Conservation (phyloP, 768 basidiomycete species). For the Bullera alba region DNA sequence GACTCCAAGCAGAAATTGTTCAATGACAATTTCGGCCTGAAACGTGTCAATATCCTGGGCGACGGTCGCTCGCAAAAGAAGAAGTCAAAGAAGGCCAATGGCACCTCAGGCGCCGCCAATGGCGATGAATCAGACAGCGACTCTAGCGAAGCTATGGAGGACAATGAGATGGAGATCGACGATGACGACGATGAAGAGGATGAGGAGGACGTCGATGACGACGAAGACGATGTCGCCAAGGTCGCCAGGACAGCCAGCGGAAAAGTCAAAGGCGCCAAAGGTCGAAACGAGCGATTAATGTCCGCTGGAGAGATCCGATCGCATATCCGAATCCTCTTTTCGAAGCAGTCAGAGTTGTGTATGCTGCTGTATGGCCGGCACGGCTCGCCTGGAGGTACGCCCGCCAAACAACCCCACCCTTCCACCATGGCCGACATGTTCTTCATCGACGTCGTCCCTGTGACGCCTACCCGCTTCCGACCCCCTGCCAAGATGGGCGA, state of each 20-base stretch:
- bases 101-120: slow-evolving; percentile 3
- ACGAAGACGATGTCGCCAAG: slow-evolving; percentile 47
- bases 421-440: slow-evolving; percentile 72
- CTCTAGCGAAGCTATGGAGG: slow-evolving; percentile 43
- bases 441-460: slow-evolving; percentile 85
- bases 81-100: slow-evolving; percentile 1
- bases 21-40: slow-evolving; percentile 53
- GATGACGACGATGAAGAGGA: slow-evolving; percentile 53
- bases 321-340: slow-evolving; percentile 81
- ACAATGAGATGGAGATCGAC: slow-evolving; percentile 41
- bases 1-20: slow-evolving; percentile 66
- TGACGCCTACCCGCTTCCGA: slow-evolving; percentile 90
- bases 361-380: slow-evolving; percentile 86
- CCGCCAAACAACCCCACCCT: not conserved
- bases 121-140: slow-evolving; percentile 43
- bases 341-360: slow-evolving; percentile 73
- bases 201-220: slow-evolving; percentile 54
- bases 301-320: slow-evolving; percentile 87
- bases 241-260: slow-evolving; percentile 59
- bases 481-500: slow-evolving; percentile 89
- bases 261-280: slow-evolving; percentile 64
- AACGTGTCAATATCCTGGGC: slow-evolving; percentile 68
- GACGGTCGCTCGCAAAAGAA: slow-evolving; percentile 6
- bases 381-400: slow-evolving; percentile 60
- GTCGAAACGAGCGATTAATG: slow-evolving; percentile 83